These are phyloP conservation scores for Xylaria sp. DNA, from an alignment of 2,329 filamentous ascomycete species.

Conservation along the genomic window DNA sequence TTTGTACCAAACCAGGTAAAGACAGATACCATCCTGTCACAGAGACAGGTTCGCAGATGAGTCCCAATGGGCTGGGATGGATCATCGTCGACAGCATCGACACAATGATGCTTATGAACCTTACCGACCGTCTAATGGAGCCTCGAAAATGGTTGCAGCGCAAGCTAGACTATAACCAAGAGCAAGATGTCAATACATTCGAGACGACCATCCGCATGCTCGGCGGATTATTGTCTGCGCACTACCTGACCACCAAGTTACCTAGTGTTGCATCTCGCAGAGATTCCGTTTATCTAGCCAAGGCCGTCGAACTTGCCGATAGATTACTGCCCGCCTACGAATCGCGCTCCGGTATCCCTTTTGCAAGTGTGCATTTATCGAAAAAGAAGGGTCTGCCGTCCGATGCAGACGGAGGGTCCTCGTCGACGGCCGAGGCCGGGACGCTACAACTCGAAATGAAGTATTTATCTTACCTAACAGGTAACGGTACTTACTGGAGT, in stretches of 20 bases:
- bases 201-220: conserved; percentile 98
- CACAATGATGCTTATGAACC: conserved; percentile 97
- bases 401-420: conserved; percentile 84
- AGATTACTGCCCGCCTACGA: conserved; percentile 87
- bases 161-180: conserved; percentile 82
- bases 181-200: conserved; percentile 95
- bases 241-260: conserved; percentile 85
- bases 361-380: conserved; percentile 86
- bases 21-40: conserved; percentile 88
- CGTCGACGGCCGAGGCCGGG: conserved; percentile 90
- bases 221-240: conserved; percentile 87
- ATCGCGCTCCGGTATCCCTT: conserved; percentile 84
- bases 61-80: conserved; percentile 88
- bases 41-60: conserved; percentile 83
- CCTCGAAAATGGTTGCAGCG: conserved; percentile 88
- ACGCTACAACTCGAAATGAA: conserved; percentile 96
- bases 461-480: conserved; percentile 91
- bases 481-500: conserved; percentile 90
- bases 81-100: conserved; percentile 96
- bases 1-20: conserved; percentile 61
- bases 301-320: conserved; percentile 89
- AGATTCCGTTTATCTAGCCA: conserved; percentile 91
- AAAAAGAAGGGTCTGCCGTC: conserved; percentile 79
- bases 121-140: conserved; percentile 82
- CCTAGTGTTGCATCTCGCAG: conserved; percentile 73